Base-by-base conservation (phyloP, 1,139 yeast species). In the Petasospora rhodanensis region DNA sequence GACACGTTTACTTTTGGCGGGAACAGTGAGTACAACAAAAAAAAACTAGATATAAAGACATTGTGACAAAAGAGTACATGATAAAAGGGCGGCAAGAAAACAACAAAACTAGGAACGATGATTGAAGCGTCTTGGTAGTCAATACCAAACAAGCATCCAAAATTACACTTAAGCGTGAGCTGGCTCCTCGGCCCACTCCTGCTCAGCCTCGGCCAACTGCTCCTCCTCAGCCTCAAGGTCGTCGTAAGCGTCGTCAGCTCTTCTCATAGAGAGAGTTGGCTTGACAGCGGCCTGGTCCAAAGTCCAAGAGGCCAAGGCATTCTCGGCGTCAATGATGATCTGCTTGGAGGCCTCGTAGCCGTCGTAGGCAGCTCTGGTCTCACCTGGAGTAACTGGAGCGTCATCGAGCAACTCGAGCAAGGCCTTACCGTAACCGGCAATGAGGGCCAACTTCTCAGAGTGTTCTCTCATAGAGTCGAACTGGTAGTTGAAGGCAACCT, bases 401-500 rank as follows among this genome's bases (percentile, higher is more conserved):
- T 89, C 97, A 62, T 91, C 97, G 60, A 91, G 76, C 61, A 91
- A 78, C 71, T 91, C 97, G 60, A 91, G 76, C 46, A 91, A 70
- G 31, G 96, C 96, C 75, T 89, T 91, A 66, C 98, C 97, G 73
- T 91, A 91, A 52, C 96, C 96, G 51, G 97, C 96, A 68, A 91
- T 86, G 59, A 91, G 73, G 34, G 97, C 97, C 53, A 84, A 72
- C 71, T 91, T 91, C 73, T 91, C 98, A 52, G 95, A 81, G 68
- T 83, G 87, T 70, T 91, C 98, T 63, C 95, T 83, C 53, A 87
- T 73, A 42, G 97, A 87, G 61, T 91, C 98, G 59, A 91, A 91
- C 67, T 87, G 96, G 69, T 89, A 89, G 70, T 85, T 82, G 77
- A 82, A 91, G 34, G 97, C 95, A 51, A 95, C 93, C 77, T 93